Base-by-base conservation (phyloP, 164 flowering plant genomes). In the Tetracentron sinense region DNA sequence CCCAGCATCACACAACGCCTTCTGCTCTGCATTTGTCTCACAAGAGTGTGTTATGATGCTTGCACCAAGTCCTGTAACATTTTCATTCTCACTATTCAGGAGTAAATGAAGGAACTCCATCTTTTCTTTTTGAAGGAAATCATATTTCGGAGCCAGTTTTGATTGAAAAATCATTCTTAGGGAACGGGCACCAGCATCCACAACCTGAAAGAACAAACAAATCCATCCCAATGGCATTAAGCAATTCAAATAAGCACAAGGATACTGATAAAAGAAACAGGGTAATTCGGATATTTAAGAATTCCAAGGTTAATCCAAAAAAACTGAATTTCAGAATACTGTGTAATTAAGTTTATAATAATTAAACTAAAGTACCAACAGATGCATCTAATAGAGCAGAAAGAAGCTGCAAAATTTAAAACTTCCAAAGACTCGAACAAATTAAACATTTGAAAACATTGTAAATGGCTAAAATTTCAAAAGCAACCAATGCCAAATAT, bases 111-210 rank as follows among this genome's bases (percentile, higher is more conserved):
- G 79, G 62, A 85, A 89, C 21, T 81, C 81, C 79, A 84, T 73
- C 63, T 82, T 84, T 70, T 83, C 64, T 51, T 67, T 76, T 53
- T 74, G 66, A 61, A 79, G 77, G 56, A 92, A 77, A 73, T 89
- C 84, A 66, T 78, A 89, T 67, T 90, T 89, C 8, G 99, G 97
- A 65, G 97, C 89, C 65, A 85, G 42, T 72, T 88, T 89, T 25
- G 99, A 95, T 63, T 88, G 96, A 72, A 82, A 95, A 52, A 95
- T 84, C 89, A 92, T 82, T 66, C 80, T 84, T 46, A 95, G 84
- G 42, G 97, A 78, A 35, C 99, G 96, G 22, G 99, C 97, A 77
- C 79, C 85, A 27, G 99, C 94, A 80, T 90, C 97, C 64, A 85
- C 92, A 70, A 95, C 96, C 99, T 95, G 77, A 56, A 74, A 61